Conservation (phyloP, 176 grass and related monocot genomes). For the Alopecurus myosuroides region DNA sequence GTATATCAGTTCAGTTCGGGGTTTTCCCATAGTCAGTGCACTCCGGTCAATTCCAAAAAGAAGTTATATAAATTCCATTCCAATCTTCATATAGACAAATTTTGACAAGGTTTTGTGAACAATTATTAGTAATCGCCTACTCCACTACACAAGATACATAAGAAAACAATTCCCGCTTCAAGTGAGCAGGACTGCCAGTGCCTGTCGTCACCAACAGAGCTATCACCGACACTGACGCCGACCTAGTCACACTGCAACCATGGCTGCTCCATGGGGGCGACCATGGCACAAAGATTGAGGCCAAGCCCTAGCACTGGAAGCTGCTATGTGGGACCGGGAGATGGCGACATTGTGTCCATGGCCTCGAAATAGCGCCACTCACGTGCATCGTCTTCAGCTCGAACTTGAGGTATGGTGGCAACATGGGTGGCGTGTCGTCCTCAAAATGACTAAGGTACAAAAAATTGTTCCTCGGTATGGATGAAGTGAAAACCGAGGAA, state of each 20-base stretch:
- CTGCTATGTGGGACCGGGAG: neutral
- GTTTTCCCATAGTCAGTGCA: no score
- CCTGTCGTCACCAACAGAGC: neutral
- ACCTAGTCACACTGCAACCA: slow-evolving; percentile 20
- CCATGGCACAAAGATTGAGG: slow-evolving; percentile 15
- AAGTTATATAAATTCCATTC: no score
- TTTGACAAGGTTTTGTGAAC: no score
- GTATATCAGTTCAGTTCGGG: no score
- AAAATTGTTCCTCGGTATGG: no score
- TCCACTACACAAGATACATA: no score
- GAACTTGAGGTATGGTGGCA: slow-evolving; percentile 36
- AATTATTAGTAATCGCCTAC: no score
- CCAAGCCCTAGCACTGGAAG: neutral
- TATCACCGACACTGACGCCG: slow-evolving; percentile 32
- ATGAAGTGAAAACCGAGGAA: no score
- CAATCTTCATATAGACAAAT: no score
- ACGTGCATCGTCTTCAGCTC: slow-evolving; percentile 36
- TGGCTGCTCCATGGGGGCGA: slow-evolving; percentile 25
- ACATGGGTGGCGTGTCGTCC: slow-evolving; percentile 18
- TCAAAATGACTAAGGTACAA: slow-evolving; percentile 10
- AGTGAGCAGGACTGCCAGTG: neutral
- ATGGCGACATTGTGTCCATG: slow-evolving; percentile 9
- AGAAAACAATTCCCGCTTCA: neutral
- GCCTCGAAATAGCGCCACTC: neutral
- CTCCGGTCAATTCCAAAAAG: no score